phyloP scores from a whole-genome alignment of 345 rosid genomes.

The Cardiospermum halicacabum region DNA sequence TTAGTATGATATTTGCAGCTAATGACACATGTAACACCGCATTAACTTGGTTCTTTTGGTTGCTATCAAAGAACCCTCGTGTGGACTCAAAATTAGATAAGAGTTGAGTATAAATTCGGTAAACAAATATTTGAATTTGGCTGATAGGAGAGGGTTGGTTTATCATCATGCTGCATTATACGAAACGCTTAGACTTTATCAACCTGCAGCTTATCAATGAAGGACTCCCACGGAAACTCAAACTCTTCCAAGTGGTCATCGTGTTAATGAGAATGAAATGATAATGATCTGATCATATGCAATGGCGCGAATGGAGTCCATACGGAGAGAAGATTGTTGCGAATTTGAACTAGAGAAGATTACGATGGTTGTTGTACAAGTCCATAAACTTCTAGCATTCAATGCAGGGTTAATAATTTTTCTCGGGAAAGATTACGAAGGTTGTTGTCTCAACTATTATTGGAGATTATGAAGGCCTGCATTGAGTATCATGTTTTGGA shows the following conservation, averaged over 20 bases:
- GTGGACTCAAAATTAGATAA: constrained; percentile 22
- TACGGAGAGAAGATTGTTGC: constrained; percentile 28
- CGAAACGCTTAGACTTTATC: constrained; percentile 26
- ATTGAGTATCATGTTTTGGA: constrained; percentile 21
- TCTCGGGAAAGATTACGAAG: constrained; percentile 33
- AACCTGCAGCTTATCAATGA: constrained; percentile 11
- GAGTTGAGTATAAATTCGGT: constrained; percentile 10
- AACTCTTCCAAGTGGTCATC: constrained; percentile 23
- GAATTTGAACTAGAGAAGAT: constrained; percentile 42
- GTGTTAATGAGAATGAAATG: not conserved
- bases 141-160: constrained; percentile 25
- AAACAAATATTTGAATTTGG: not conserved
- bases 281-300: not conserved
- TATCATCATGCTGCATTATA: constrained; percentile 36
- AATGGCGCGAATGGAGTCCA: constrained; percentile 16
- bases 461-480: constrained; percentile 13
- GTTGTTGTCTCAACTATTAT: constrained; percentile 18
- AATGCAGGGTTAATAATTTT: constrained; percentile 33
- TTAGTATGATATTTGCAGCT: constrained; percentile 20
- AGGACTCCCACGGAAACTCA: not conserved
- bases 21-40: constrained; percentile 25
- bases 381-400: constrained; percentile 25
- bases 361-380: constrained; percentile 35
- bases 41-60: constrained; percentile 43
- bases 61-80: constrained; percentile 20